These are phyloP conservation scores for Catunica adiposa DNA, from an alignment of 2,329 filamentous ascomycete genomes.

Conservation along the genomic window DNA sequence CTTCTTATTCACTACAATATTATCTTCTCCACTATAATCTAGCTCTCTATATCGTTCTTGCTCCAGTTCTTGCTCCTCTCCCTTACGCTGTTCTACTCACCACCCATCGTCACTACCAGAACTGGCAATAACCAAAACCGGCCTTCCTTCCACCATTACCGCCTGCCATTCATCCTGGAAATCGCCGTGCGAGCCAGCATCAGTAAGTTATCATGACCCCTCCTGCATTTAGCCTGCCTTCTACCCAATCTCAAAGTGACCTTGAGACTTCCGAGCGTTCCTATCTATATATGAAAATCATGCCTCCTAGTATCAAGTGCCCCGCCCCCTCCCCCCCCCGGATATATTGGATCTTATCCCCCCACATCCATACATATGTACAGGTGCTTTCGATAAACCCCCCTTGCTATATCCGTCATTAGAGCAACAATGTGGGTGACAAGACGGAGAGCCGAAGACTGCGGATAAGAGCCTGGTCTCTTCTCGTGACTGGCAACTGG, in stretches of 20 bases:
- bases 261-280: not conserved
- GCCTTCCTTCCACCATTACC: too few relatives aligned
- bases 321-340: too few relatives aligned
- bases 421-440: not conserved
- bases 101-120: not conserved
- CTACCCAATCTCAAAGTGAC: not conserved
- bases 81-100: not conserved
- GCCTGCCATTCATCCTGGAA: not conserved
- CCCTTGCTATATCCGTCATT: not conserved
- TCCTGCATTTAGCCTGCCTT: not conserved
- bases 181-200: slow-evolving; percentile 5
- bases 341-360: not conserved
- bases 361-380: not conserved
- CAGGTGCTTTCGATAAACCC: too few relatives aligned
- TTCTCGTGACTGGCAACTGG: too few relatives aligned
- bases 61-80: not conserved
- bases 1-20: not conserved
- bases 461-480: not conserved
- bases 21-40: not conserved
- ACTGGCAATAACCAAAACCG: too few relatives aligned
- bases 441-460: not conserved
- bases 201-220: slow-evolving; percentile 3
- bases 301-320: too few relatives aligned
- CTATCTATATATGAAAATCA: not conserved
- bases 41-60: not conserved